Evolutionary conservation across 805 yeast genomes (phyloP).

Genomic region (Candida ficus): DNA sequence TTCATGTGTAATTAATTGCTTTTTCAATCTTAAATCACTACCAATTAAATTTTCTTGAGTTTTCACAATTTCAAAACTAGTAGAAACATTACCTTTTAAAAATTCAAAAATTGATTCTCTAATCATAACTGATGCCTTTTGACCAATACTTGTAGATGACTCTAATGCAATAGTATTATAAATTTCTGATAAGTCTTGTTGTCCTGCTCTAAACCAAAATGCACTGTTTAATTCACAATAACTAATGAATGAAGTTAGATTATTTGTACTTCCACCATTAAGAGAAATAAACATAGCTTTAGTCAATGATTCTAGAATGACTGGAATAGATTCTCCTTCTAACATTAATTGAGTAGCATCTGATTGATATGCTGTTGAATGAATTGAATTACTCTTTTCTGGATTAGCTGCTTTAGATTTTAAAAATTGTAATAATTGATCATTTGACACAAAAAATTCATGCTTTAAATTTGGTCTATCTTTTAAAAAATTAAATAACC

Average conservation of each 20-base stretch:
- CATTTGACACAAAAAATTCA: constrained; percentile 50
- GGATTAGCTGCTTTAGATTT: constrained; percentile 27
- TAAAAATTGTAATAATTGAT: constrained; percentile 58
- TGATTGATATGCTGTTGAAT: constrained; percentile 59
- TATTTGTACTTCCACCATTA: constrained; percentile 33
- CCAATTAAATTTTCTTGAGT: constrained; percentile 23
- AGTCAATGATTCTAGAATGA: constrained; percentile 49
- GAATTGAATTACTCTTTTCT: constrained; percentile 18
- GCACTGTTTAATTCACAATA: constrained; percentile 41
- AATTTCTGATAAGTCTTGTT: constrained; percentile 38
- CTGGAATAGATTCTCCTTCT: constrained; percentile 42
- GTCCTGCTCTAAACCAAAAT: constrained; percentile 51
- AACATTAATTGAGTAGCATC: constrained; percentile 53
- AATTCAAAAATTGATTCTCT: constrained; percentile 35
- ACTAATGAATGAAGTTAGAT: constrained; percentile 31
- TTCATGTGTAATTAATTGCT: constrained; percentile 36
- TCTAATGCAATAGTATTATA: constrained; percentile 45
- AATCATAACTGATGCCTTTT: constrained; percentile 33
- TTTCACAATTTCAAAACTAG: constrained; percentile 33
- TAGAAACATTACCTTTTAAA: constrained; percentile 36
- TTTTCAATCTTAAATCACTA: constrained; percentile 27
- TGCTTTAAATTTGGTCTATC: constrained; percentile 56
- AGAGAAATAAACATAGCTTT: constrained; percentile 53
- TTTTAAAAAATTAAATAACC: constrained; percentile 40
- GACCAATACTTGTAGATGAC: constrained; percentile 33